Base-by-base conservation (phyloP, 441 rosid genomes). In the Raphanus hybrid region DNA sequence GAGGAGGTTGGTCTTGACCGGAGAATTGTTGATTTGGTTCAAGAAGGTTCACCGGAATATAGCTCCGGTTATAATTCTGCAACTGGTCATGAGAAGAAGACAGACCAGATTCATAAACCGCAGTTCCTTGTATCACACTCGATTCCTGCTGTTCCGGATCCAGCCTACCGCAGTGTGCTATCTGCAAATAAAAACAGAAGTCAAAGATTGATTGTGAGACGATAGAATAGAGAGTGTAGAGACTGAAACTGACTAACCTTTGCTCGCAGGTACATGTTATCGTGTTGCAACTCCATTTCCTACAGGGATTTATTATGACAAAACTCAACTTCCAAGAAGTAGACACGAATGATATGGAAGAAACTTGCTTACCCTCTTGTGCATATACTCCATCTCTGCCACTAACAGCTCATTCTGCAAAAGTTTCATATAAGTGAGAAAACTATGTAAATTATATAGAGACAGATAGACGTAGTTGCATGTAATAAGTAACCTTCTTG, bases 231-330 rank as follows among this genome's bases (percentile, higher is more conserved):
- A 45, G 54, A 45, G 15, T 45, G 15, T 45, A 45, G 54, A 45
- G 48, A 41, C 12, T 41, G 16, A 54, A 29, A 29, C 6, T 14
- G 14, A 32, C 15, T 20, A 50, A 91, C 97, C 94, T 88, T 88
- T 52, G 92, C 89, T 73, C 94, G 76, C 29, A 91, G 86, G 78
- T 83, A 93, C 90, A 89, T 77, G 82, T 90, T 93, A 73, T 89
- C 94, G 69, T 91, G 91, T 76, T 91, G 95, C 83, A 93, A 87
- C 85, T 91, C 92, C 63, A 88, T 87, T 84, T 89, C 98, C 98
- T 93, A 86, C 74, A 76, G 75, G 78, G 78, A 35, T 16, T 29
- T 60, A 4, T 37, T 26, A 37, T 18, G 48, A 52, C 16, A 54
- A 65, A 58, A 64, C 16, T 58, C 48, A 64, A 64, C 50, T 9